Evolutionary conservation across 2,329 filamentous ascomycete genomes (phyloP).

Genomic region (Calonectria hawksworthii): DNA sequence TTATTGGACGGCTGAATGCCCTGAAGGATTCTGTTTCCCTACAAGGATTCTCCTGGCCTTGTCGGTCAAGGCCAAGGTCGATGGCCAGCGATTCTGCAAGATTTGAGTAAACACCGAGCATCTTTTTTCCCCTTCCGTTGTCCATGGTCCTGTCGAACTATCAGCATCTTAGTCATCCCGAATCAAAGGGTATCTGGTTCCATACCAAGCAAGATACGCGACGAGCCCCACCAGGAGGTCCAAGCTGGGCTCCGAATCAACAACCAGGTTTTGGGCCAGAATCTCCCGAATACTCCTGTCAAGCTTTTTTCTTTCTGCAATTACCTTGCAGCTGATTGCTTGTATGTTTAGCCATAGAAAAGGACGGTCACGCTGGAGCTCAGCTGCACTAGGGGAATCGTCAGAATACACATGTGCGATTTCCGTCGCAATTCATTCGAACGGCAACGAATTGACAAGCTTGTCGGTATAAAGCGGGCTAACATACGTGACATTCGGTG

Average conservation of each 20-base stretch:
- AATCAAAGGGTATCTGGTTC: not conserved
- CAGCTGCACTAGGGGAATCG: constrained; percentile 20
- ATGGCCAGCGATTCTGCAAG: constrained; percentile 33
- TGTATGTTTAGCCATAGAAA: constrained; percentile 55
- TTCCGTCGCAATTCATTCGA: not conserved
- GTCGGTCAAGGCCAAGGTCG: constrained; percentile 36
- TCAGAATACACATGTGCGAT: not conserved
- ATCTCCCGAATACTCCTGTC: constrained; percentile 36
- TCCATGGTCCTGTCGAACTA: constrained; percentile 27
- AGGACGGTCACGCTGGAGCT: constrained; percentile 48
- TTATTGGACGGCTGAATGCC: constrained; percentile 33
- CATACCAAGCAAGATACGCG: constrained; percentile 42
- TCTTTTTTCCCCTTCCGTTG: constrained; percentile 26
- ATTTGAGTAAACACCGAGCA: constrained; percentile 26
- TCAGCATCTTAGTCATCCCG: not conserved
- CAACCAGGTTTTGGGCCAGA: constrained; percentile 40
- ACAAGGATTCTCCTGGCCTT: constrained; percentile 25
- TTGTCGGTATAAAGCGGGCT: not conserved
- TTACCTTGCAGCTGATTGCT: constrained; percentile 42
- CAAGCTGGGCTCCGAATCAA: constrained; percentile 40
- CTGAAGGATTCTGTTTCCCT: constrained; percentile 28
- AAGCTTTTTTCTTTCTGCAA: constrained; percentile 37
- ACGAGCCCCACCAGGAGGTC: constrained; percentile 45
- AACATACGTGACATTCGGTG: constrained; percentile 31
- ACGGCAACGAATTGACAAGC: not conserved